These are phyloP conservation scores for Basipetospora chlamydospora DNA, from an alignment of 2,329 filamentous ascomycete species.

Conservation along the genomic window DNA sequence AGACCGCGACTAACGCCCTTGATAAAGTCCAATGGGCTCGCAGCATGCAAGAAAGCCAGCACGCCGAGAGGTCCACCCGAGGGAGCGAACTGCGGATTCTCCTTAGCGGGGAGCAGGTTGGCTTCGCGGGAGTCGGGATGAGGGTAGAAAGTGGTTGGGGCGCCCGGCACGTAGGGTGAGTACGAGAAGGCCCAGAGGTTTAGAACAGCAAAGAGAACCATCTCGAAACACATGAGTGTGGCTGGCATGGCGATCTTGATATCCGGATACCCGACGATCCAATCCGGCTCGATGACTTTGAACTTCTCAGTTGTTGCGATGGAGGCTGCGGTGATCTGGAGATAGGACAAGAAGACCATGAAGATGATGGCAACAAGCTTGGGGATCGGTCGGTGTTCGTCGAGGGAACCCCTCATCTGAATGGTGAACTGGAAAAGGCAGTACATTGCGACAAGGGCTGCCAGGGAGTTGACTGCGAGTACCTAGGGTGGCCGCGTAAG, in stretches of 20 bases:
- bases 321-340: constrained; percentile 50
- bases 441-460: constrained; percentile 76
- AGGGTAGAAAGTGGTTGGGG: constrained; percentile 32
- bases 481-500: too few species aligned
- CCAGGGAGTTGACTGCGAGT: constrained; percentile 52
- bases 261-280: constrained; percentile 61
- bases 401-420: constrained; percentile 55
- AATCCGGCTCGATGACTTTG: constrained; percentile 45
- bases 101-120: constrained; percentile 22
- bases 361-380: constrained; percentile 82
- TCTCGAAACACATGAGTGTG: constrained; percentile 67
- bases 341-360: constrained; percentile 83
- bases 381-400: constrained; percentile 55
- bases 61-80: constrained; percentile 50
- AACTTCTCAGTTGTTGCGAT: constrained; percentile 39
- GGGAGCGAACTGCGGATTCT: constrained; percentile 35
- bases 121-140: constrained; percentile 24
- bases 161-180: constrained; percentile 44
- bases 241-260: constrained; percentile 58
- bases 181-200: constrained; percentile 77
- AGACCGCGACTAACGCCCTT: constrained; percentile 67
- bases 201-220: constrained; percentile 64
- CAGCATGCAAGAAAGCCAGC: constrained; percentile 52
- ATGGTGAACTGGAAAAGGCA: constrained; percentile 78
- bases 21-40: constrained; percentile 71